Evolutionary conservation across 345 rosid genomes (phyloP), one percentile per base, ranked within the genome.

Genomic region (Salix koriyanagi): DNA sequence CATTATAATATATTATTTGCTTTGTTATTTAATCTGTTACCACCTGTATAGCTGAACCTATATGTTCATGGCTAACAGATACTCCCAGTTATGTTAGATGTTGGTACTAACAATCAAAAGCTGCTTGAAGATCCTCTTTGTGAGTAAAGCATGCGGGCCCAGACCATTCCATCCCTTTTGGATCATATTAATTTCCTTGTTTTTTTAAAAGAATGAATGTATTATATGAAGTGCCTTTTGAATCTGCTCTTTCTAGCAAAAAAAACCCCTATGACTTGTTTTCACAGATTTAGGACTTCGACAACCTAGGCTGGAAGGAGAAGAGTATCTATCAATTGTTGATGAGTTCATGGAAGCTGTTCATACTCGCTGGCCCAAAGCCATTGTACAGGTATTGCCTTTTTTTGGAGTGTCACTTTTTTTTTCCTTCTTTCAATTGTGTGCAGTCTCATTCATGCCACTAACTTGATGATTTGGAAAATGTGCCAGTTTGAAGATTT

Each of bases 301-400:
- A 81, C 94, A 85, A 74, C 97, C 94, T 79, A 86, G 99, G 87
- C 77, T 93, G 82, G 99, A 96, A 86, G 99, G 98, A 70, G 98
- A 93, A 50, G 98, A 92, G 78, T 96, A 96, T 70, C 86, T 96
- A 72, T 85, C 86, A 75, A 90, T 90, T 80, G 84, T 96, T 79
- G 99, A 93, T 86, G 99, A 96, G 83, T 93, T 96, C 80, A 89
- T 96, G 94, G 97, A 96, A 96, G 98, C 99, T 79, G 92, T 87
- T 80, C 84, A 77, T 75, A 84, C 88, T 32, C 96, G 99, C 65
- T 96, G 99, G 99, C 99, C 99, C 36, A 96, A 96, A 87, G 96
- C 99, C 65, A 87, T 96, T 74, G 87, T 96, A n/a, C 99, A 93
- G 91, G 99, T 92, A 37, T n/a, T n/a, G 14, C 32, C 25, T 39